Percentiles rank a stretch among this genome's conserved stretches.
Evolutionary conservation across 305 asterid genomes (phyloP).

Genomic region (Striga hermonthica): DNA sequence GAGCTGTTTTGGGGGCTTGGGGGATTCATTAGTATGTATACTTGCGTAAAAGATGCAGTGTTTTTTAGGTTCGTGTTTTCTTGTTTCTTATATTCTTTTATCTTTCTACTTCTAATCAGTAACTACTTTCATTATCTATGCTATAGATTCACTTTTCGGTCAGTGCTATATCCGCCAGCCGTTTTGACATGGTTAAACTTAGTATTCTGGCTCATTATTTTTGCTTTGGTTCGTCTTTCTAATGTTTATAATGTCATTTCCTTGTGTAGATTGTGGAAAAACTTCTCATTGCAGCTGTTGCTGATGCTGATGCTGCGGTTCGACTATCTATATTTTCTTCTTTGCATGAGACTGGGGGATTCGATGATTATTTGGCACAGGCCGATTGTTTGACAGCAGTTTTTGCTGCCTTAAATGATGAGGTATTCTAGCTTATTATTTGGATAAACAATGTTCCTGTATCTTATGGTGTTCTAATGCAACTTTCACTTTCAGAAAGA

Average conservation of each 20-base stretch:
- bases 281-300: slow-evolving; percentile 89
- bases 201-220: too few species aligned
- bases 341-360: slow-evolving; percentile 71
- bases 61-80: too few species aligned
- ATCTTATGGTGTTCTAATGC: slow-evolving; percentile 11
- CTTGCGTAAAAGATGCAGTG: too few species aligned
- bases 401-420: slow-evolving; percentile 96
- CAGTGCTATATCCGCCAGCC: too few species aligned
- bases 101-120: too few species aligned
- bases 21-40: too few species aligned
- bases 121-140: too few species aligned
- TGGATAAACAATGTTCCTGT: slow-evolving; percentile 21
- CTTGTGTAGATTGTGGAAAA: slow-evolving; percentile 75
- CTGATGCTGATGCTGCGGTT: slow-evolving; percentile 93
- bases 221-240: background rate
- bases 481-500: background rate
- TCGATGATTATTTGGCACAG: slow-evolving; percentile 92
- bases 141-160: too few species aligned
- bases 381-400: slow-evolving; percentile 95
- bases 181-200: too few species aligned
- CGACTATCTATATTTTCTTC: slow-evolving; percentile 80
- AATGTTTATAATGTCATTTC: slow-evolving; percentile 18
- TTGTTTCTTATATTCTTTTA: too few species aligned
- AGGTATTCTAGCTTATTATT: slow-evolving; percentile 52
- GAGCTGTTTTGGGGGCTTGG: slow-evolving; percentile 1